Evolutionary conservation across 2,329 filamentous ascomycete genomes (phyloP), one percentile per base, ranked within the genome.

Genomic region (Neurospora crassa): DNA sequence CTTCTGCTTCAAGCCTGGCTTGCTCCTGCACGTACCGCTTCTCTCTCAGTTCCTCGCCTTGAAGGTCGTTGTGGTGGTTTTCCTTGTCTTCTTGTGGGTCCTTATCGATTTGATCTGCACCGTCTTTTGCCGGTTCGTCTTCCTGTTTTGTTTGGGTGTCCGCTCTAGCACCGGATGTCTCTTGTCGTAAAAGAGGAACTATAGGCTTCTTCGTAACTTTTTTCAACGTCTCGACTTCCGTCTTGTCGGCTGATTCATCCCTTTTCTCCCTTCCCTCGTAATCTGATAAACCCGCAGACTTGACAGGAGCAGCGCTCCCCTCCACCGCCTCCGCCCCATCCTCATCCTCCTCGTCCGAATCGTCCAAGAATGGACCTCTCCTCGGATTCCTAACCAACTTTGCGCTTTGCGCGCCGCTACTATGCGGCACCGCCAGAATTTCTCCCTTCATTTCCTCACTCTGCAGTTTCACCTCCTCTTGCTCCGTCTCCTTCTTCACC

Each of bases 21-120:
- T 96, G 92, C 78, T 93, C 91, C 76, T 90, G 88, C 89, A 94
- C 92, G 80, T 88, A 94, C 68, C 86, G 84, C 80, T 88, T 87
- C 76, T 90, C 89, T 68, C 88, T 82, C 74, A 86, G 87, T 78
- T 92, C 90, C 76, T 92, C 89, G 47, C 90, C 90, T 76, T 86
- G 43, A 84, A 82, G 8, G 34, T 12, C 34, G 11, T 53, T 45
- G 7, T 42, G 16, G 34, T 59, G 43, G 34, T 37, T 67, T 18
- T 43, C 10, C 20, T 53, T 41, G 14, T 42, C 14, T 29, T 63
- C 29, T 11, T 63, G 53, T 63, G 16, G 11, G 14, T 70, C 41
- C 6, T 67, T 34, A 7, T 59, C 68, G 24, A 24, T 20, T 41
- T 47, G 68, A 41, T 70, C 69, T 42, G 69, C 63, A 67, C 70